Percentiles rank a stretch among this genome's conserved stretches.
phyloP scores from a whole-genome alignment of 345 rosid genomes.

The Rhodomyrtus tomentosa region DNA sequence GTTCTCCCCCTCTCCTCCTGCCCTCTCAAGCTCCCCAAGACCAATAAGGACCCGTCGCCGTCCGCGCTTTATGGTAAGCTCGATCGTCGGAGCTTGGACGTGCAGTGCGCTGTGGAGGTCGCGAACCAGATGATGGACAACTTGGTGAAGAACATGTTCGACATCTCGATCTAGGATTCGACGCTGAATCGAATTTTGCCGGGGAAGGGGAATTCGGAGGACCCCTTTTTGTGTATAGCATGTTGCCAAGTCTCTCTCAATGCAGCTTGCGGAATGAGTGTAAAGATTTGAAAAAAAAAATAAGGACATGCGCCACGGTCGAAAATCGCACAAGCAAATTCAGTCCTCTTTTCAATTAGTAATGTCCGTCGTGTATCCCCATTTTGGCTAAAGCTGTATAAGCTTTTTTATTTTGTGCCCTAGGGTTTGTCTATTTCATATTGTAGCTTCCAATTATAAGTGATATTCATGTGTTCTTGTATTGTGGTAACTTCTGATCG shows the following conservation, averaged over 20 bases:
- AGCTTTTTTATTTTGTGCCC: not conserved
- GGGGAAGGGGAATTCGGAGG: not conserved
- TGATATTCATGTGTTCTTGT: not conserved
- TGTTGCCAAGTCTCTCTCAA: not conserved
- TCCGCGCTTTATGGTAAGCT: conserved; percentile 11
- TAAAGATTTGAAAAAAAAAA: not conserved
- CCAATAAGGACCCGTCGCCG: not conserved
- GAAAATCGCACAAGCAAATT: not conserved
- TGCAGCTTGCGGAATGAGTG: not conserved
- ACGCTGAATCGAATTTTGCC: not conserved
- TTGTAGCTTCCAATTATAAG: not conserved
- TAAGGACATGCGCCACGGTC: not conserved
- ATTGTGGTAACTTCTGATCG: not conserved
- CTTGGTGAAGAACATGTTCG: conserved; percentile 26
- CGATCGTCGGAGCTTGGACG: not conserved
- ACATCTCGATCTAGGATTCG: conserved; percentile 9
- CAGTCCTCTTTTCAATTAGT: not conserved
- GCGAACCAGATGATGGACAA: conserved; percentile 45
- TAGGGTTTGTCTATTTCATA: not conserved
- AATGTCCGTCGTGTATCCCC: not conserved
- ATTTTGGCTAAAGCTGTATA: not conserved
- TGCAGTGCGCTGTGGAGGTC: conserved; percentile 15
- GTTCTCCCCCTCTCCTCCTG: conserved; percentile 33
- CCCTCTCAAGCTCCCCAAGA: conserved; percentile 25
- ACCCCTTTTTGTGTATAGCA: not conserved